Evolutionary conservation across 2,329 filamentous ascomycete species (phyloP).

Genomic region (Tricladium varicosporioides): DNA sequence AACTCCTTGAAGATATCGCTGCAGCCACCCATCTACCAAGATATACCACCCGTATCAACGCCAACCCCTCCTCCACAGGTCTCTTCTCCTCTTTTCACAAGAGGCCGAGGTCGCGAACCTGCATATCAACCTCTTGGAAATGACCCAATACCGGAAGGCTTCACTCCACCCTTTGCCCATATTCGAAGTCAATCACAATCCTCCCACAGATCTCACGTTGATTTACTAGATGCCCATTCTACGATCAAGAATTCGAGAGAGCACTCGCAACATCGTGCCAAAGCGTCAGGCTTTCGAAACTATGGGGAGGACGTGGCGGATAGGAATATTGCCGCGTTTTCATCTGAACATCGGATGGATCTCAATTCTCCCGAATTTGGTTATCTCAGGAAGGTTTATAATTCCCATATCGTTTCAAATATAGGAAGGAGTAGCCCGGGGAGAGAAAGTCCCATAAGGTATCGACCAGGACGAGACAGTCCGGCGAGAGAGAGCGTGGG

Average conservation of each 20-base stretch:
- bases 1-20: neutral
- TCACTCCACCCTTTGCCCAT: slow-evolving; percentile 9
- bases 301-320: slow-evolving; percentile 67
- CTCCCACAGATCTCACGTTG: slow-evolving; percentile 38
- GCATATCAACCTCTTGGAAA: neutral
- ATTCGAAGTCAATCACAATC: slow-evolving; percentile 5
- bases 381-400: slow-evolving; percentile 20
- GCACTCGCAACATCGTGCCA: slow-evolving; percentile 42
- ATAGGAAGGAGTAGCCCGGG: neutral
- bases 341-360: slow-evolving; percentile 9
- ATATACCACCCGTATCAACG: neutral
- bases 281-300: slow-evolving; percentile 49
- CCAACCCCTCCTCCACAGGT: neutral
- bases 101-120: neutral
- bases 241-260: slow-evolving; percentile 44
- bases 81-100: neutral
- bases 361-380: slow-evolving; percentile 19
- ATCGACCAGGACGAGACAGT: neutral
- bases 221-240: slow-evolving; percentile 58
- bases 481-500: no score
- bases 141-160: neutral
- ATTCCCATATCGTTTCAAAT: neutral
- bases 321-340: slow-evolving; percentile 43
- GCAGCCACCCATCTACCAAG: no score
- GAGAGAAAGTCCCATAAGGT: no score